Evolutionary conservation across 306 rosid genomes (phyloP).

Genomic region (Rubus idaeus): DNA sequence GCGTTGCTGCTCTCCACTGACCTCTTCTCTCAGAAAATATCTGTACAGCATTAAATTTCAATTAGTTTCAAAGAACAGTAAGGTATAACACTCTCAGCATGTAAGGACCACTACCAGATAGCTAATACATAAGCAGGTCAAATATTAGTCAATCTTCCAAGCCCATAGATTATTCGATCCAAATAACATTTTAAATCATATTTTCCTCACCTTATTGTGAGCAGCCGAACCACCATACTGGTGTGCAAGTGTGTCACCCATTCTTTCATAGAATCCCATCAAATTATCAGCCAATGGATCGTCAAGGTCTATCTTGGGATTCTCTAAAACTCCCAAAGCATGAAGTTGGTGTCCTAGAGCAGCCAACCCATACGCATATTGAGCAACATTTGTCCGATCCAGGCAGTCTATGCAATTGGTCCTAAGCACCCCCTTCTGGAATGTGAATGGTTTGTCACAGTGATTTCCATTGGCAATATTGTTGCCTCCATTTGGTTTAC

Average conservation of each 20-base stretch:
- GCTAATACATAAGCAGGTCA: not conserved
- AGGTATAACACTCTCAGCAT: not conserved
- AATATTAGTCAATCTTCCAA: not conserved
- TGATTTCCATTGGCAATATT: slow-evolving; percentile 42
- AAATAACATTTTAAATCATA: not conserved
- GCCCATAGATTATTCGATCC: not conserved
- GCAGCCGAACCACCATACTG: slow-evolving; percentile 99
- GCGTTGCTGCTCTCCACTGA: slow-evolving; percentile 95
- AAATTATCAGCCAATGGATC: slow-evolving; percentile 70
- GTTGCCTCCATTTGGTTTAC: slow-evolving; percentile 31
- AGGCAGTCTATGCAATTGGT: slow-evolving; percentile 97
- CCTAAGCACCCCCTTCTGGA: slow-evolving; percentile 83
- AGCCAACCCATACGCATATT: slow-evolving; percentile 85
- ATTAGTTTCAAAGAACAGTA: not conserved
- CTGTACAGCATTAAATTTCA: slow-evolving; percentile 41
- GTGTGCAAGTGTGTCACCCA: slow-evolving; percentile 95
- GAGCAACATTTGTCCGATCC: slow-evolving; percentile 98
- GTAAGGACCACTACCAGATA: not conserved
- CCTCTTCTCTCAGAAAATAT: slow-evolving; percentile 96
- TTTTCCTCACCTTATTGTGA: slow-evolving; percentile 76
- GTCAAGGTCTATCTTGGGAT: slow-evolving; percentile 59
- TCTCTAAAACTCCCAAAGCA: slow-evolving; percentile 55
- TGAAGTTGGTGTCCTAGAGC: slow-evolving; percentile 83
- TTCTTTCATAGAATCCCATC: slow-evolving; percentile 83
- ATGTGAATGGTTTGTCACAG: slow-evolving; percentile 41